Base-by-base conservation (phyloP, 2,329 filamentous ascomycete genomes). In the Clathrospora elynae region DNA sequence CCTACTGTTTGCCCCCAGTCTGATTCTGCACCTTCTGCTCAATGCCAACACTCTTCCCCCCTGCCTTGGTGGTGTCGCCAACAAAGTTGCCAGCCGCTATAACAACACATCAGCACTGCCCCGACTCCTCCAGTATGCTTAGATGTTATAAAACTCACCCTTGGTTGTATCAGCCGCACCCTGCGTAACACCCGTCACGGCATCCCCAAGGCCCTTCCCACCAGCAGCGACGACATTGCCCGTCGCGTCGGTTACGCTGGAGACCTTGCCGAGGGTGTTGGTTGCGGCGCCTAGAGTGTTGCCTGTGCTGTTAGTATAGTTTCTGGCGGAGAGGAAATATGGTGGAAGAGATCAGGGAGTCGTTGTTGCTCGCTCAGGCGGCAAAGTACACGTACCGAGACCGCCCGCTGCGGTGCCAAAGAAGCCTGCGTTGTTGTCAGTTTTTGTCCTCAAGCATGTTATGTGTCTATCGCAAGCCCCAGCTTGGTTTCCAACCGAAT, bases 151-250 rank as follows among this genome's bases (percentile, higher is more conserved):
- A n/a, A n/a, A n/a, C n/a, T n/a, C n/a, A 64, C 64, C 58, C 33
- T 68, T 68, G 0, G 62, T 68, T 2, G 65, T 70, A 41, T 71
- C 67, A 0, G 67, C 67, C 12, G 67, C 12, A 0, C 66, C 67
- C 32, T 59, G 46, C 6, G 64, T 68, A 5, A 71, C 52, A 0
- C 67, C 67, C 6, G 57, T 57, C 17, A 71, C 59, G 1, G 64
- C 66, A 46, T 71, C 63, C 0, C 68, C 67, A 1, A 71, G 48
- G 2, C 68, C 67, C 42, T 68, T 69, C 0, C 67, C 67, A 7
- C 65, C 49, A 4, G 56, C 58, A 1, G 61, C 46, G 3, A 70
- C 61, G 0, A 64, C 60, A 31, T 67, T 64, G 19, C 67, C 67
- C 4, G 62, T 43, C 0, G 63, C 59, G 19, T 62, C 52, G 1